A percentile compares a stretch with the other conserved stretches of the same genome.
These are phyloP conservation scores for Chrysophaeum taylorii DNA, from an alignment of 352 stramenopile species.

Conservation along the genomic window DNA sequence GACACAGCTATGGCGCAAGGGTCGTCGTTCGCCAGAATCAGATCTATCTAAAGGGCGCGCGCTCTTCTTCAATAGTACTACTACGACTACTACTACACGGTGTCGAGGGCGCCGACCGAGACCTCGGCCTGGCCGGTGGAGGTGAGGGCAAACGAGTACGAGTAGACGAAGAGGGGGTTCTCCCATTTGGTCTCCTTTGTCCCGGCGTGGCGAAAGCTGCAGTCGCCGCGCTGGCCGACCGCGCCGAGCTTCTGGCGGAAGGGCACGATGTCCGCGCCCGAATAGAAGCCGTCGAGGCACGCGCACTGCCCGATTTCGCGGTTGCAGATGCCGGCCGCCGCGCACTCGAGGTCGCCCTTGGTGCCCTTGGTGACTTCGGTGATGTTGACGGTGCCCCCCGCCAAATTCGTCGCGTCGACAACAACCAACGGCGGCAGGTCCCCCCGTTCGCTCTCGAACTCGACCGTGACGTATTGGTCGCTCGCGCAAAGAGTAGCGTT, in stretches of 20 bases:
- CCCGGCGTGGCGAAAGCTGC: conserved; percentile 66
- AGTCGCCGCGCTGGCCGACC: conserved; percentile 69
- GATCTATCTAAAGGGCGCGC: too few relatives aligned
- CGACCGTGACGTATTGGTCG: conserved; percentile 6
- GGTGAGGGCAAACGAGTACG: conserved; percentile 20
- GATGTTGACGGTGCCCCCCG: conserved; percentile 2
- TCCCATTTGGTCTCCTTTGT: conserved; percentile 13
- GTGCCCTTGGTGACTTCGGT: conserved; percentile 18
- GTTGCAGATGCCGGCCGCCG: conserved; percentile 59
- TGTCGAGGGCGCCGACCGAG: too few relatives aligned
- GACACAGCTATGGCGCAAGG: too few relatives aligned
- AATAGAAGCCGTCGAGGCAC: conserved; percentile 29
- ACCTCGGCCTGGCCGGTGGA: too few relatives aligned
- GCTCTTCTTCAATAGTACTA: too few relatives aligned
- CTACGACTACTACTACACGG: too few relatives aligned
- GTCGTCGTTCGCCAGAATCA: too few relatives aligned
- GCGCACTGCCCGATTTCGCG: conserved; percentile 27
- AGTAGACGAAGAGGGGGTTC: not conserved
- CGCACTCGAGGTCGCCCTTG: conserved; percentile 53
- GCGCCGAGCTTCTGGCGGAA: conserved; percentile 44
- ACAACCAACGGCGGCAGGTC: conserved; percentile 21
- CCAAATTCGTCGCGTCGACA: not conserved
- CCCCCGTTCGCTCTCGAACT: conserved; percentile 20
- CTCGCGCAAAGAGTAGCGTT: not conserved
- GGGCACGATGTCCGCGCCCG: conserved; percentile 3